Evolutionary conservation across 495 filamentous ascomycete species (phyloP).

Genomic region (Lasiosphaeris hirsuta): DNA sequence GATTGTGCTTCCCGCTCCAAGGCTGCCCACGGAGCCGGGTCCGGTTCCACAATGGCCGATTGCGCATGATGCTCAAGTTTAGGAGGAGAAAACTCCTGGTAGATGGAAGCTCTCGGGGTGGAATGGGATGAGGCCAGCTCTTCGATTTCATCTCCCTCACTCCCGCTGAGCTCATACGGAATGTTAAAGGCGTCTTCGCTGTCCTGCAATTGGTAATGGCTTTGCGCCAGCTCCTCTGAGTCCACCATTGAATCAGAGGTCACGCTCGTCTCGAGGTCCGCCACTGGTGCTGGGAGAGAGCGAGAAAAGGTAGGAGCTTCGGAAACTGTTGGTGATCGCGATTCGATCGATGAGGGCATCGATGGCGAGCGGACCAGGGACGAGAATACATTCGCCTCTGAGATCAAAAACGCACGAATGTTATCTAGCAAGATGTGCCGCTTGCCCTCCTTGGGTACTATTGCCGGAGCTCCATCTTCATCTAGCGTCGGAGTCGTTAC

Average conservation of each 20-base stretch:
- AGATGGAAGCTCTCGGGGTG: constrained; percentile 43
- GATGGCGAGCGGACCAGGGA: constrained; percentile 58
- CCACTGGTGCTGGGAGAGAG: not conserved
- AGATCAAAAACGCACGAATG: constrained; percentile 64
- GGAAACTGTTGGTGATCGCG: constrained; percentile 37
- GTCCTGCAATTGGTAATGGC: constrained; percentile 35
- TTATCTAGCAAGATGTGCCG: constrained; percentile 60
- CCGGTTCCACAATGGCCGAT: constrained; percentile 30
- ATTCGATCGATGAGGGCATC: constrained; percentile 58
- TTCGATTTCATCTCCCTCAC: constrained; percentile 17
- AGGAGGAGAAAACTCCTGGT: constrained; percentile 22
- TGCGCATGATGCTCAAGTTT: constrained; percentile 26
- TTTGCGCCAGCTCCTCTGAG: constrained; percentile 28
- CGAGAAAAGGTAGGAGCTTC: constrained; percentile 19
- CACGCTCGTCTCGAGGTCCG: constrained; percentile 17
- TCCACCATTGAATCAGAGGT: constrained; percentile 16
- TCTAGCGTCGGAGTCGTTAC: constrained; percentile 45
- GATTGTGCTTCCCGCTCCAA: constrained; percentile 32
- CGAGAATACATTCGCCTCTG: constrained; percentile 70
- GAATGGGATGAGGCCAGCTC: constrained; percentile 36
- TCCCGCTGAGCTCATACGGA: constrained; percentile 41
- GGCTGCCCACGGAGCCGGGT: constrained; percentile 29
- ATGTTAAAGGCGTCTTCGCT: constrained; percentile 50
- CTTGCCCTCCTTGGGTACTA: constrained; percentile 55
- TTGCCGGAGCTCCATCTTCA: constrained; percentile 26